Base-by-base conservation (phyloP, 2,329 filamentous ascomycete genomes). In the Cylindrodendrum hubeiense region DNA sequence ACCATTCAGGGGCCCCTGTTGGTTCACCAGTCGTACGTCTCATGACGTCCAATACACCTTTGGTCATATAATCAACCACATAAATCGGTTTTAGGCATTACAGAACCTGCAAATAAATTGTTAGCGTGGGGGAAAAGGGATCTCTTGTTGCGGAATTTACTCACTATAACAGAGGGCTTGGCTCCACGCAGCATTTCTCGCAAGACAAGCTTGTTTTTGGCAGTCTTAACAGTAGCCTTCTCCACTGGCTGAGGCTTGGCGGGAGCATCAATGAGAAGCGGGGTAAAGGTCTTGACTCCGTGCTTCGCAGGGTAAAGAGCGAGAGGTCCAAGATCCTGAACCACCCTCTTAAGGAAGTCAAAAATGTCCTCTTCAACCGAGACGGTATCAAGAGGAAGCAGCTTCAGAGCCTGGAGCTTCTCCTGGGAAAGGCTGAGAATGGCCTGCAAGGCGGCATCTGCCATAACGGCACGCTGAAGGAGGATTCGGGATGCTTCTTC, bases 381-480 rank as follows among this genome's bases (percentile, higher is more conserved):
- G 1, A 43, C 43, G 1, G 15, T 7, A 10, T 62, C 39, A 5
- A 64, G 43, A 9, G 62, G 59, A 6, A 68, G 47, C 9, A 68
- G 22, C 19, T 58, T 66, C 0, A 71, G 19, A 22, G 6, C 19
- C 1, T 57, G 19, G 1, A 71, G 50, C 24, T 67, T 67, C 4
- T 61, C 19, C 6, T 51, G 15, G 1, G 64, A 30, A 30, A 71
- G 47, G 7, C 24, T 46, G n/a, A 46, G 44, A 15, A 71, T n/a
- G 1, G 53, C 59, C 24, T 71, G 68, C 8, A 63, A 60, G 7
- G 68, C 70, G 8, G 57, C 60, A 46, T 71, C 66, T 5, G 67
- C 68, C 51, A 71, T 63, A 24, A 73, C 49, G 1, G 68, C 62
- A 1, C 66, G 69, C 5, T 66, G 50, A n/a, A 71, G 41, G 4